These are phyloP conservation scores for Agastache rugosa DNA, from an alignment of 257 asterid genomes.

Conservation along the genomic window DNA sequence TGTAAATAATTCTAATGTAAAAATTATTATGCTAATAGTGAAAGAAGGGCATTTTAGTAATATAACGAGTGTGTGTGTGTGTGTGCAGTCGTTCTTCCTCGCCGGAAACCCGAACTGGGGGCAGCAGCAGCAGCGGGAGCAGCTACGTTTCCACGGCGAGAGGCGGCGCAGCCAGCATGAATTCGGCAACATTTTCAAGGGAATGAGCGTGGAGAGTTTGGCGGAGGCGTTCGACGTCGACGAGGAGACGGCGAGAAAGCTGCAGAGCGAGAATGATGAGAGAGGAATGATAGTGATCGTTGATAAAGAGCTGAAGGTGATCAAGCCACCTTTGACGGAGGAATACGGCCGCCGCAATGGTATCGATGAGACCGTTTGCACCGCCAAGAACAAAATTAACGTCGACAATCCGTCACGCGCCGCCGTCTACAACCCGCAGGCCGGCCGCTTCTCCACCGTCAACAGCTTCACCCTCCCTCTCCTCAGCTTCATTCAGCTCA, in stretches of 20 bases:
- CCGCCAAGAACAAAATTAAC: slow-evolving; percentile 51
- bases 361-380: slow-evolving; percentile 72
- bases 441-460: slow-evolving; percentile 65
- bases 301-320: slow-evolving; percentile 50
- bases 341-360: slow-evolving; percentile 47
- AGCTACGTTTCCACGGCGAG: neutral
- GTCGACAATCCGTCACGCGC: slow-evolving; percentile 60
- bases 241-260: slow-evolving; percentile 51
- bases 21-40: too few species aligned
- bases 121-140: slow-evolving; percentile 11
- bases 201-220: slow-evolving; percentile 36
- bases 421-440: slow-evolving; percentile 69
- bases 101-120: slow-evolving; percentile 57
- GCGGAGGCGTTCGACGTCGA: slow-evolving; percentile 47
- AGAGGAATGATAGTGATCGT: slow-evolving; percentile 50
- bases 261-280: slow-evolving; percentile 47
- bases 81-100: slow-evolving; percentile 56
- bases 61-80: neutral
- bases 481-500: slow-evolving; percentile 60
- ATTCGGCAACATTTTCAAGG: slow-evolving; percentile 49
- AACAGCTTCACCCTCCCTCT: slow-evolving; percentile 65
- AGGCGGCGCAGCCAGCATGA: slow-evolving; percentile 22
- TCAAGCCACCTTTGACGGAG: slow-evolving; percentile 52
- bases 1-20: too few species aligned
- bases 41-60: too few species aligned